Evolutionary conservation across 305 asterid species (phyloP), one percentile per base, ranked within the genome.

Genomic region (Fraxinus latifolia): DNA sequence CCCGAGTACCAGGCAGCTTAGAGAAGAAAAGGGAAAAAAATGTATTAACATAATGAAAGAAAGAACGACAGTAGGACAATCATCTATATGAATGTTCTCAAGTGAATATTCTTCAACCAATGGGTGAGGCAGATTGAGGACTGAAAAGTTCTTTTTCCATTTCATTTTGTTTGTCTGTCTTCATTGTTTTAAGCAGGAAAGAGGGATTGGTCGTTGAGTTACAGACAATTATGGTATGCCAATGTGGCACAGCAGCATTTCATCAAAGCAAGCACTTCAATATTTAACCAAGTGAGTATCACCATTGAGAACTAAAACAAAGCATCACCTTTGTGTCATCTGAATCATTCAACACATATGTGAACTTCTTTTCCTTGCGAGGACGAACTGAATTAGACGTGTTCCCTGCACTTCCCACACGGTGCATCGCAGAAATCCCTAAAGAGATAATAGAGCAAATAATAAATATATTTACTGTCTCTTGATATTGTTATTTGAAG

Each of bases 321-420:
- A 67, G 37, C 29, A 39, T 78, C 74, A 92, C 97, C 93, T 92
- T 91, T 4, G 90, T 88, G 89, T 83, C 90, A 84, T 89, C 93
- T 39, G 91, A 91, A 87, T 91, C 92, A 67, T 83, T 92, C 83
- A 92, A 87, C 77, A 92, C 91, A 86, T 91, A 92, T 11, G 97
- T 90, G 86, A 92, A 88, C 84, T 93, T 91, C 88, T 91, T 92
- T 87, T 92, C 97, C 88, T 92, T 92, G 80, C 95, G 88, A 37
- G 90, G 85, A 81, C 94, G 93, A 80, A 83, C 88, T 47, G 95
- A 89, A 84, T 86, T 82, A 82, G 91, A 76, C 14, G 92, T 87
- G 82, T 87, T 90, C 80, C 91, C 94, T 77, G 92, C 85, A 91
- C 95, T 92, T 77, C 91, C 92, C 82, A 91, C 95, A 67, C 93